A percentile compares a stretch with the other conserved stretches of the same genome.
phyloP scores from a whole-genome alignment of 2,329 filamentous ascomycete genomes.

The Zopfia rhizophila region DNA sequence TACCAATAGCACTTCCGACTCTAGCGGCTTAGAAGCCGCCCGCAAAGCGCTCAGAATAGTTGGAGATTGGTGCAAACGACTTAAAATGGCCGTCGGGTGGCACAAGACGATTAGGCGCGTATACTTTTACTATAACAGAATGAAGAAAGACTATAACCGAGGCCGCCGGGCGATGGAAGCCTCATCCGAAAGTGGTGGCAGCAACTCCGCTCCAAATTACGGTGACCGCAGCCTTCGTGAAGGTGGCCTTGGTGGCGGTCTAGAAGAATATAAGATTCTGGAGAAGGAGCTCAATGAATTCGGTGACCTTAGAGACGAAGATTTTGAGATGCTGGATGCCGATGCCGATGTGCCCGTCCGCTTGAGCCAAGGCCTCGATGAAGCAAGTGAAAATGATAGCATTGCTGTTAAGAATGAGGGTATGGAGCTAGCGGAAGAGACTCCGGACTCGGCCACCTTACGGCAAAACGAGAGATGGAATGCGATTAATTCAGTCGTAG shows the following conservation, averaged over 20 bases:
- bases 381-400: slow-evolving; percentile 21
- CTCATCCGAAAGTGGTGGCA: slow-evolving; percentile 41
- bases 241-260: slow-evolving; percentile 60
- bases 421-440: slow-evolving; percentile 21
- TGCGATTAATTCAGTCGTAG: slow-evolving; percentile 50
- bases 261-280: slow-evolving; percentile 65
- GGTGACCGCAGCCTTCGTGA: slow-evolving; percentile 54
- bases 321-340: slow-evolving; percentile 49
- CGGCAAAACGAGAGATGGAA: slow-evolving; percentile 52
- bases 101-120: slow-evolving; percentile 64
- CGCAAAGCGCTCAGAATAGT: slow-evolving; percentile 63
- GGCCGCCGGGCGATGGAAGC: slow-evolving; percentile 40
- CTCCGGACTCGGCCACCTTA: slow-evolving; percentile 17
- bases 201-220: slow-evolving; percentile 40
- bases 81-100: slow-evolving; percentile 69
- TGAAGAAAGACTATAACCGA: slow-evolving; percentile 61
- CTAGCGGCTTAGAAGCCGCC: slow-evolving; percentile 55
- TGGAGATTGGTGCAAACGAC: slow-evolving; percentile 61
- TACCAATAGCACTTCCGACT: slow-evolving; percentile 12
- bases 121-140: slow-evolving; percentile 63
- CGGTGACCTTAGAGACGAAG: slow-evolving; percentile 43
- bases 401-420: slow-evolving; percentile 46
- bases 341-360: slow-evolving; percentile 29
- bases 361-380: slow-evolving; percentile 8
- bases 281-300: slow-evolving; percentile 50